These are phyloP conservation scores for Pseudocercospora crystallina DNA, from an alignment of 2,329 filamentous ascomycete species.

Conservation along the genomic window DNA sequence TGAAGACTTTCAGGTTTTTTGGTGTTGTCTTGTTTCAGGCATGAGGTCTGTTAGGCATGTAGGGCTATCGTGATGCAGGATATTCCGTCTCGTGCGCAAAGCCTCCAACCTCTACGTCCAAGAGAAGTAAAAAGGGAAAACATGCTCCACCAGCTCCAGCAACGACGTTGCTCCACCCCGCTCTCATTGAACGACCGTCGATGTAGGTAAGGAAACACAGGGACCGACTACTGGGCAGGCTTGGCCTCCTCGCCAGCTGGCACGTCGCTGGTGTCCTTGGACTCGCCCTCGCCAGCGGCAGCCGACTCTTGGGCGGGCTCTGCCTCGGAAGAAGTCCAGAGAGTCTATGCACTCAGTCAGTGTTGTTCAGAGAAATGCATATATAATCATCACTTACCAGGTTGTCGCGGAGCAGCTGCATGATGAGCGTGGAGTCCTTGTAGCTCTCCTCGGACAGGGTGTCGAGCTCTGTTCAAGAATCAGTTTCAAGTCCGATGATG, in stretches of 20 bases:
- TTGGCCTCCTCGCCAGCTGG: conserved; percentile 54
- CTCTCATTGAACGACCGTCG: conserved; percentile 25
- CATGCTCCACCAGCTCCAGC: conserved; percentile 26
- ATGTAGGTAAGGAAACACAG: conserved; percentile 23
- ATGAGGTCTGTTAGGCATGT: conserved; percentile 26
- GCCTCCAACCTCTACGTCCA: conserved; percentile 28
- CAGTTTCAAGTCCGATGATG: conserved; percentile 5
- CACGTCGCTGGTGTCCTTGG: conserved; percentile 56
- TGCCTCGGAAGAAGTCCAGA: conserved; percentile 98
- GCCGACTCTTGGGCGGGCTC: conserved; percentile 65
- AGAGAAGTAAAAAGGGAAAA: conserved; percentile 28
- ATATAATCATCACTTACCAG: conserved; percentile 55
- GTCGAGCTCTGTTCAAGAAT: conserved; percentile 70
- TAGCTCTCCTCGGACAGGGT: conserved; percentile 98
- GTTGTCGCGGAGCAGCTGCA: conserved; percentile 98
- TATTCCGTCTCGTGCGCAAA: conserved; percentile 15
- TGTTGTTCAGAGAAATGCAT: conserved; percentile 21
- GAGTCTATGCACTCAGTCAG: conserved; percentile 62
- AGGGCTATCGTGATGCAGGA: conserved; percentile 24
- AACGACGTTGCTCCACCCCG: conserved; percentile 21
- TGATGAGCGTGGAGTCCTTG: conserved; percentile 98
- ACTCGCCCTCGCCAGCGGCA: conserved; percentile 49
- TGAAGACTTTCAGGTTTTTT: conserved; percentile 20
- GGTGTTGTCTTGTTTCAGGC: conserved; percentile 11
- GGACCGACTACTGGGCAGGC: conserved; percentile 41